These are phyloP conservation scores for Clavaria fumosa DNA, from an alignment of 768 basidiomycete species.

Conservation along the genomic window DNA sequence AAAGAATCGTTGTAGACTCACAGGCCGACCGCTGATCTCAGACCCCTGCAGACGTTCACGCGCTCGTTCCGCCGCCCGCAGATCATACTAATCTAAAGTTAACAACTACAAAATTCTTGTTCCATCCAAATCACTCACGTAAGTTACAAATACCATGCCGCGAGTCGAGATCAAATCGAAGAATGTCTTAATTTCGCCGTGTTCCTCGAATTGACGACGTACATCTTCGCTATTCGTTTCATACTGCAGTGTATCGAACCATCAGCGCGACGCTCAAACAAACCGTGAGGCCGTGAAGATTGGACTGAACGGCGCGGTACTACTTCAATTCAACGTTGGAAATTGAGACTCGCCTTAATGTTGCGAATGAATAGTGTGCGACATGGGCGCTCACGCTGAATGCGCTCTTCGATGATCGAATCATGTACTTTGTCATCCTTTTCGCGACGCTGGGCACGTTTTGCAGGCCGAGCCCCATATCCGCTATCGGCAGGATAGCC, in stretches of 20 bases:
- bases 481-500: constrained; percentile 37
- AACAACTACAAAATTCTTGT: constrained; percentile 6
- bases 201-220: constrained; percentile 73
- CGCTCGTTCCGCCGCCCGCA: constrained; percentile 85
- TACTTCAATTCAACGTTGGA: too few relatives aligned
- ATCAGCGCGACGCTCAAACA: constrained; percentile 8
- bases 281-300: constrained; percentile 1
- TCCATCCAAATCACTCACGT: constrained; percentile 43
- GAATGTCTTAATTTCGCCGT: constrained; percentile 93
- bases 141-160: constrained; percentile 99
- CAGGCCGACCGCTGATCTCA: constrained; percentile 76
- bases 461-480: constrained; percentile 23
- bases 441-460: constrained; percentile 50
- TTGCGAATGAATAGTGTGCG: constrained; percentile 95
- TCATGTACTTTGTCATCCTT: constrained; percentile 83
- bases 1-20: constrained; percentile 37
- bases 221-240: constrained; percentile 81
- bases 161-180: constrained; percentile 89
- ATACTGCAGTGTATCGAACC: constrained; percentile 35
- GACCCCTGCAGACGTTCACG: constrained; percentile 83
- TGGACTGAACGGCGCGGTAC: too few relatives aligned
- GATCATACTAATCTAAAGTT: constrained; percentile 52
- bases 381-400: constrained; percentile 87
- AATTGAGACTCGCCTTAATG: constrained; percentile 78
- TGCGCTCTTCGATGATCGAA: constrained; percentile 86